Evolutionary conservation across 2,329 filamentous ascomycete species (phyloP), one percentile per base, ranked within the genome.

Genomic region (Byssothecium circinans): DNA sequence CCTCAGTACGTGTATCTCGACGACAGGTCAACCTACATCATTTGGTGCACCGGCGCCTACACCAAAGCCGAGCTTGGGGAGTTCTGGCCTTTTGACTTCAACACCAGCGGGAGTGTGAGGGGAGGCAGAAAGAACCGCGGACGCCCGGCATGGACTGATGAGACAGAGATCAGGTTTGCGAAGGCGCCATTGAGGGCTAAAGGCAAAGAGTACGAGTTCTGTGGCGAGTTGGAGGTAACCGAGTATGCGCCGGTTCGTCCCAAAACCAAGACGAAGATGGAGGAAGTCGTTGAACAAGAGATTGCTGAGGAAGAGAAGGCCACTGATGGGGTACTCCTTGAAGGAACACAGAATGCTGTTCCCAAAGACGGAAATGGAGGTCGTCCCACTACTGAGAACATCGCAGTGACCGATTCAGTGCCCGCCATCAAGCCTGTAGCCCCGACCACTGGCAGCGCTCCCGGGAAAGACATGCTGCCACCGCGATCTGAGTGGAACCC

Each of bases 71-170:
- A 68, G 20, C 45, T 57, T 18, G 45, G 43, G 8, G 38, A 45
- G 4, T 68, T 55, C 45, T 75, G 73, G 73, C 57, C 65, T 0
- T 66, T 66, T 36, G 73, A 75, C 56, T 75, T 74, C 53, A 60
- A 60, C 17, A 49, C 55, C 4, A 47, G 57, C 14, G 70, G 70
- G 8, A 57, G 57, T 15, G 57, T 75, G 40, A 64, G 58, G 14
- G 37, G 49, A 2, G 55, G 50, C 12, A 62, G 73, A n/a, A 45
- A 52, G 17, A 70, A 74, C 43, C 58, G 71, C n/a, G 74, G 73
- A 3, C 66, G 70, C 3, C 54, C 67, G 8, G 72, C 70, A 2
- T 62, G 50, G 43, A 15, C 54, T 1, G 59, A 61, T 23, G 51
- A 53, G 7, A 47, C 44, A 2, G 20, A 37, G 29, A 54, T 42